These are phyloP conservation scores for Limnanthes douglasii DNA, from an alignment of 345 rosid species.

Conservation along the genomic window DNA sequence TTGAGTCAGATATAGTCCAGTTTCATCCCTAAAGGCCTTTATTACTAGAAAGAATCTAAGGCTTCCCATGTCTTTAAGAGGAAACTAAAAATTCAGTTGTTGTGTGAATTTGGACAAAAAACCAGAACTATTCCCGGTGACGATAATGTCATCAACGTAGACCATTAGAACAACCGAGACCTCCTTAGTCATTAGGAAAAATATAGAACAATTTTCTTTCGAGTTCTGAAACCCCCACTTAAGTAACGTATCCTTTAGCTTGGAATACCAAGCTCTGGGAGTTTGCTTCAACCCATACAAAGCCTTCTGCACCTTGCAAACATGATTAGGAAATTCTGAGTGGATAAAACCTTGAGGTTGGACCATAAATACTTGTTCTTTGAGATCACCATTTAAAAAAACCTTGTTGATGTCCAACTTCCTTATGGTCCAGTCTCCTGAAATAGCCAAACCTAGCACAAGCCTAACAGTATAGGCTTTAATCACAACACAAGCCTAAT, in stretches of 20 bases:
- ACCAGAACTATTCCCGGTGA: background rate
- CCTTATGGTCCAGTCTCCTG: background rate
- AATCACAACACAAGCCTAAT: background rate
- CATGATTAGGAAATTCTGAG: background rate
- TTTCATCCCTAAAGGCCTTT: background rate
- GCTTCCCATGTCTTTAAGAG: background rate
- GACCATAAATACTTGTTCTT: background rate
- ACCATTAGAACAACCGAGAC: too few species aligned
- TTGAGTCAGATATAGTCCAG: background rate
- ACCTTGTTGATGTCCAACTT: background rate
- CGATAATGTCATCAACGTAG: background rate
- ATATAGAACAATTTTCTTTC: background rate
- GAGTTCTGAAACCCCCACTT: background rate
- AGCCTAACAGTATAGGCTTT: background rate
- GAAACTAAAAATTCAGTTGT: background rate
- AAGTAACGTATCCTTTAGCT: background rate
- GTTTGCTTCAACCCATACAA: background rate
- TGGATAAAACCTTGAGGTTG: background rate
- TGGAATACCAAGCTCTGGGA: background rate
- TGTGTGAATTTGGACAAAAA: background rate
- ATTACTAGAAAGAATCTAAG: background rate
- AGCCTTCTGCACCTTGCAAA: background rate
- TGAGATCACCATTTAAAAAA: background rate
- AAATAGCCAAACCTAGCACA: background rate
- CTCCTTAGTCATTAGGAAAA: background rate